Conservation (phyloP, 495 filamentous ascomycete species). For the Trichoderma virens region DNA sequence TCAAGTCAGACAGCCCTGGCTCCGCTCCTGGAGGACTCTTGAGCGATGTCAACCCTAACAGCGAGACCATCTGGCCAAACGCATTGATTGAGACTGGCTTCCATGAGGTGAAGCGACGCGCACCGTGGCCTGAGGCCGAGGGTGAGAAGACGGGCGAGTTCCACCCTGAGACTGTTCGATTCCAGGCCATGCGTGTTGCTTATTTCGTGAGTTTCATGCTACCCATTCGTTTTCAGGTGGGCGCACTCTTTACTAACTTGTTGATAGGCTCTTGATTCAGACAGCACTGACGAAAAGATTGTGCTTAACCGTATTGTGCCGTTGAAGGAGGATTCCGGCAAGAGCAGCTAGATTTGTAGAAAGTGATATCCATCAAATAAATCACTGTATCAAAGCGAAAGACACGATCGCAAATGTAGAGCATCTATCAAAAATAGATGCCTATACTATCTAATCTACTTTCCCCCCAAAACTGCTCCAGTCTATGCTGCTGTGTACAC, state of each 20-base stretch:
- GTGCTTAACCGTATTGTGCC: constrained; percentile 89
- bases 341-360: constrained; percentile 30
- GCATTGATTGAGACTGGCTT: constrained; percentile 84
- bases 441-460: too few relatives aligned
- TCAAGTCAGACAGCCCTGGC: constrained; percentile 76
- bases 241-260: too few relatives aligned
- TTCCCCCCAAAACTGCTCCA: too few relatives aligned
- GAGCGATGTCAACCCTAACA: constrained; percentile 77
- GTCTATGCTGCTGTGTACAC: background rate
- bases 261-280: constrained; percentile 57
- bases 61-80: constrained; percentile 65
- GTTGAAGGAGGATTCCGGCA: constrained; percentile 81
- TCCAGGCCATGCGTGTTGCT: constrained; percentile 86
- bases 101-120: constrained; percentile 62
- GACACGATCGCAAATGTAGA: too few relatives aligned
- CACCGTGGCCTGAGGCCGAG: constrained; percentile 76
- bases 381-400: too few relatives aligned
- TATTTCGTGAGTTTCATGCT: constrained; percentile 54
- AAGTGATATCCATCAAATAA: too few relatives aligned
- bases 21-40: constrained; percentile 67
- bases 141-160: constrained; percentile 53
- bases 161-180: constrained; percentile 68
- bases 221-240: background rate
- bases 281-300: constrained; percentile 66
- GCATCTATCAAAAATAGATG: too few relatives aligned